phyloP scores from a whole-genome alignment of 495 filamentous ascomycete genomes.

The Podospora conica region DNA sequence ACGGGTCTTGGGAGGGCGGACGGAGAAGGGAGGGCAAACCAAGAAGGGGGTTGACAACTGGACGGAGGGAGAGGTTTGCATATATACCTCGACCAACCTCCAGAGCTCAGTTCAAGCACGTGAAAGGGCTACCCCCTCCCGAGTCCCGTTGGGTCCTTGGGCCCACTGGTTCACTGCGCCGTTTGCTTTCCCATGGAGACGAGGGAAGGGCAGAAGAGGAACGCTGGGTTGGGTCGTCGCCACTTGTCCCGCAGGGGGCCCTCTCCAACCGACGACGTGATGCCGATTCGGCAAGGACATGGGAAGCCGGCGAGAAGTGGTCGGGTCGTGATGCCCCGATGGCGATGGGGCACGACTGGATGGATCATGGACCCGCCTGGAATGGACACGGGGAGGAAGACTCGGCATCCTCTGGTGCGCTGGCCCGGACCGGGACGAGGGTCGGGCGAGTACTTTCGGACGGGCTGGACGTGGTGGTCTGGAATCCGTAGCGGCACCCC shows the following conservation, averaged over 20 bases:
- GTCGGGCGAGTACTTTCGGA: neutral
- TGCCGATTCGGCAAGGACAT: neutral
- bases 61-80: neutral
- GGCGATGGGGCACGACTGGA: neutral
- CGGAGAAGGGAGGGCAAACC: neutral
- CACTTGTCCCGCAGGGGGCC: neutral
- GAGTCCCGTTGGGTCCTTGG: neutral
- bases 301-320: neutral
- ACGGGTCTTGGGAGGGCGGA: neutral
- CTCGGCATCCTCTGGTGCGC: neutral
- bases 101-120: neutral
- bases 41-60: neutral
- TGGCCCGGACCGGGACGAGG: neutral
- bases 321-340: conserved; percentile 24
- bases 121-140: neutral
- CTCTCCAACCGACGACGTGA: neutral
- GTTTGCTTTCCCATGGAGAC: neutral
- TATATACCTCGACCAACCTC: neutral
- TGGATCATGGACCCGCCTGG: neutral
- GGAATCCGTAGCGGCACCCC: neutral
- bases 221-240: neutral
- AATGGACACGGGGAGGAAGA: neutral
- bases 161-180: neutral
- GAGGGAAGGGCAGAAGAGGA: neutral
- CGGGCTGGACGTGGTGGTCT: neutral